phyloP scores from a whole-genome alignment of 2,329 filamentous ascomycete species.

The Didymella segeticola region DNA sequence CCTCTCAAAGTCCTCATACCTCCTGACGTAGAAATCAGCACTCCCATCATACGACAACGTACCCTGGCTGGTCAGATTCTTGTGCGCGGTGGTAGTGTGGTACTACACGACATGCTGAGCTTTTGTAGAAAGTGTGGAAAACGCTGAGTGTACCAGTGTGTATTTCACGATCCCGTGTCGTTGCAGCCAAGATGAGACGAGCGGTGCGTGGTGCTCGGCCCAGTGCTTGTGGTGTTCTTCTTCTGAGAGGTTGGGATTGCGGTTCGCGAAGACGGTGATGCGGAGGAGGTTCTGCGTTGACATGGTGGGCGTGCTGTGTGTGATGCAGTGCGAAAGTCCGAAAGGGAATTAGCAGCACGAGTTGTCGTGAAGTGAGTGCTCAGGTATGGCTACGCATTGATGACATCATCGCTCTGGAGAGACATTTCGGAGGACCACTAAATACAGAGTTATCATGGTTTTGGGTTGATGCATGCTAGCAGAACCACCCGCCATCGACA shows the following conservation, averaged over 20 bases:
- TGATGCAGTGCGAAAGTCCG: too few relatives aligned
- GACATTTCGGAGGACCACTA: too few relatives aligned
- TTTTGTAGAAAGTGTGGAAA: neutral
- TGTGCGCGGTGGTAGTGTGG: slow-evolving; percentile 28
- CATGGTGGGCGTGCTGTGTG: slow-evolving; percentile 5
- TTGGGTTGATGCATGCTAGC: too few relatives aligned
- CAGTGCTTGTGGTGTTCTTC: slow-evolving; percentile 33
- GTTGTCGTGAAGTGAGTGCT: neutral
- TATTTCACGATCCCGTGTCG: slow-evolving; percentile 33
- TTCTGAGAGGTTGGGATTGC: slow-evolving; percentile 29
- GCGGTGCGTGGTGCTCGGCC: slow-evolving; percentile 31
- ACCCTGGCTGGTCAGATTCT: slow-evolving; percentile 22
- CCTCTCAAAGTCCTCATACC: slow-evolving; percentile 32
- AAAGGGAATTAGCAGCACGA: too few relatives aligned
- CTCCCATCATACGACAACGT: slow-evolving; percentile 29
- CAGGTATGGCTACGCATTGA: neutral
- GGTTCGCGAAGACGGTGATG: slow-evolving; percentile 31
- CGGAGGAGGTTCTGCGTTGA: slow-evolving; percentile 24
- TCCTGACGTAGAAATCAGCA: slow-evolving; percentile 35
- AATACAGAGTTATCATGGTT: neutral
- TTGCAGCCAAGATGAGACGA: slow-evolving; percentile 31
- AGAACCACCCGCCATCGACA: slow-evolving; percentile 57
- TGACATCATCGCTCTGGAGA: slow-evolving; percentile 8
- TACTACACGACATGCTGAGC: slow-evolving; percentile 16
- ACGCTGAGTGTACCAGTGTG: slow-evolving; percentile 23